Evolutionary conservation across 73 alveolate species (phyloP).

Genomic region (Blepharisma stoltei): DNA sequence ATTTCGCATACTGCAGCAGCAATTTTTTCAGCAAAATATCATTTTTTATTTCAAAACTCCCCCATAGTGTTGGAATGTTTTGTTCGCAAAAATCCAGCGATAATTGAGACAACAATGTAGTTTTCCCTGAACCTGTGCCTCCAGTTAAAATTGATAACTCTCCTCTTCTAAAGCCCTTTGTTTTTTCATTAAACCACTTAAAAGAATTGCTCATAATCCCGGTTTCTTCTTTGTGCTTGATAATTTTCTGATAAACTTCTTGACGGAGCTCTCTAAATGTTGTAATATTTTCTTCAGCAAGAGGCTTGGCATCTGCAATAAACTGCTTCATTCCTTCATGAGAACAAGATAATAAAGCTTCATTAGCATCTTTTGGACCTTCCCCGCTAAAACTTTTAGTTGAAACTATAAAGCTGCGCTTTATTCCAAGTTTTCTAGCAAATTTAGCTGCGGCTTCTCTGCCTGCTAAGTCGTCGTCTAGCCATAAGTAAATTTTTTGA

Average conservation of each 20-base stretch:
- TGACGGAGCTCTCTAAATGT: slow-evolving; percentile 54
- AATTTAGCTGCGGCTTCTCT: slow-evolving; percentile 55
- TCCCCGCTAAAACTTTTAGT: slow-evolving; percentile 30
- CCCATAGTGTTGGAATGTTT: slow-evolving; percentile 88
- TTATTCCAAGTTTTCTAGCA: slow-evolving; percentile 60
- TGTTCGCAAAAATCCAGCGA: slow-evolving; percentile 68
- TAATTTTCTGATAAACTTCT: slow-evolving; percentile 33
- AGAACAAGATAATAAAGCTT: slow-evolving; percentile 49
- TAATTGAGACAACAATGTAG: slow-evolving; percentile 75
- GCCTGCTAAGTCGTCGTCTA: slow-evolving; percentile 77
- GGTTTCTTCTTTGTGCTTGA: slow-evolving; percentile 41
- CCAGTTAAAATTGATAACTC: slow-evolving; percentile 86
- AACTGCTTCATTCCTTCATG: slow-evolving; percentile 36
- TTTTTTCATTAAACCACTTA: slow-evolving; percentile 53
- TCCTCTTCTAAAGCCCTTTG: slow-evolving; percentile 85
- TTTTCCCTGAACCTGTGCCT: slow-evolving; percentile 90
- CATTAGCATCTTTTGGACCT: slow-evolving; percentile 77
- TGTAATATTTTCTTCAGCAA: slow-evolving; percentile 57
- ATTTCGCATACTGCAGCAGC: slow-evolving; percentile 52
- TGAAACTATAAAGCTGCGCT: slow-evolving; percentile 62
- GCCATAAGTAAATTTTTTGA: slow-evolving; percentile 75
- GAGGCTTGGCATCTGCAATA: slow-evolving; percentile 39
- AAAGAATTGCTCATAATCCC: slow-evolving; percentile 59
- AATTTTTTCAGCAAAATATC: slow-evolving; percentile 62
- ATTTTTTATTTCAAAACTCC: slow-evolving; percentile 82